Percentiles rank a stretch among this genome's conserved stretches.
These are phyloP conservation scores for Coffea humblotiana DNA, from an alignment of 305 asterid species.

Conservation along the genomic window DNA sequence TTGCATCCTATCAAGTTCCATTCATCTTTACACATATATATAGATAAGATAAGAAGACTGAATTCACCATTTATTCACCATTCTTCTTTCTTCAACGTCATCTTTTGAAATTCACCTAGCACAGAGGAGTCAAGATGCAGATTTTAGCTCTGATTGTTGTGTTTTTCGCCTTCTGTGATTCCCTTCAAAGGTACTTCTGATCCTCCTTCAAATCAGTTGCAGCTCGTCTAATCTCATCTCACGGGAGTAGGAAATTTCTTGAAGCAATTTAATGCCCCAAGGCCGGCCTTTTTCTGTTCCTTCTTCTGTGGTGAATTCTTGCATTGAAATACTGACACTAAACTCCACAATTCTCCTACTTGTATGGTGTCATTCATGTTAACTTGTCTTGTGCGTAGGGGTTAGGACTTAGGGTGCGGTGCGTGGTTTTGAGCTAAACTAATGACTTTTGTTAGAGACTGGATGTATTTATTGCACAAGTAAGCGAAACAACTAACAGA, in stretches of 20 bases:
- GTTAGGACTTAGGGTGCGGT: background rate
- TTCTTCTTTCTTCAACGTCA: background rate
- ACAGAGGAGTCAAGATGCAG: slow-evolving; percentile 26
- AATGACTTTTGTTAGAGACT: background rate
- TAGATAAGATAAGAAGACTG: background rate
- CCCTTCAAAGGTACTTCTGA: slow-evolving; percentile 33
- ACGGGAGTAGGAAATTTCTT: no score
- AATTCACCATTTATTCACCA: background rate
- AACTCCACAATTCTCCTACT: background rate
- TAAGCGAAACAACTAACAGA: background rate
- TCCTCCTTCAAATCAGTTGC: background rate
- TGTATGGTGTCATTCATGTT: background rate
- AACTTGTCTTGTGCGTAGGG: background rate
- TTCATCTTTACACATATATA: background rate
- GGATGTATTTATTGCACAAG: background rate
- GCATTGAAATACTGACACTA: background rate
- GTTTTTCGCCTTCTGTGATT: slow-evolving; percentile 27
- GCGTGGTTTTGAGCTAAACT: background rate
- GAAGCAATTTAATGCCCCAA: background rate
- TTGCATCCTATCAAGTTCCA: background rate
- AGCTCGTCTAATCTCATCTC: background rate
- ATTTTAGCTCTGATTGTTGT: slow-evolving; percentile 17
- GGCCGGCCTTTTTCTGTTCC: background rate
- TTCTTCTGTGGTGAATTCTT: no score
- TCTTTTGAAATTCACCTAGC: background rate